phyloP scores from a whole-genome alignment of 2,329 filamentous ascomycete species.

The Eurotiales sp. region DNA sequence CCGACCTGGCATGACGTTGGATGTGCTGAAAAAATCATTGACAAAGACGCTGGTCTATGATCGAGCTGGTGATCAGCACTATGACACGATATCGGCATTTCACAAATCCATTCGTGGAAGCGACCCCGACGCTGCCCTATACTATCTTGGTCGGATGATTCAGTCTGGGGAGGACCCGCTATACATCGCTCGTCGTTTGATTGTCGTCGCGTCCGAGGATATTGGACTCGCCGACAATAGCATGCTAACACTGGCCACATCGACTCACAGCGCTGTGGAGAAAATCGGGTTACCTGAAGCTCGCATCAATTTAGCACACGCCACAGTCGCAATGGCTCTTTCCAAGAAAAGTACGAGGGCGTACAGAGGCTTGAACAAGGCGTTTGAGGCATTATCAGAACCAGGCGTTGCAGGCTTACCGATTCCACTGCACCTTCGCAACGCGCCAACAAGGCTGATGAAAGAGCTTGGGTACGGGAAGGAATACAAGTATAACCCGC shows the following conservation, averaged over 20 bases:
- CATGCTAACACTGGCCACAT: slow-evolving; percentile 78
- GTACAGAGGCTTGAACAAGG: slow-evolving; percentile 78
- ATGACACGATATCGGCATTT: slow-evolving; percentile 94
- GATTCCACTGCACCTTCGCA: slow-evolving; percentile 82
- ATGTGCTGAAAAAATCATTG: slow-evolving; percentile 73
- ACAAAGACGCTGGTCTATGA: slow-evolving; percentile 96
- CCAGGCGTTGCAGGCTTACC: slow-evolving; percentile 78
- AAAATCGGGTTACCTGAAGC: slow-evolving; percentile 95
- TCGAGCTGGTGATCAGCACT: slow-evolving; percentile 91
- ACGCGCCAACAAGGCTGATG: slow-evolving; percentile 90
- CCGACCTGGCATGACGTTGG: slow-evolving; percentile 63
- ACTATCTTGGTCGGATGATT: slow-evolving; percentile 94
- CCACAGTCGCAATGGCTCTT: slow-evolving; percentile 72
- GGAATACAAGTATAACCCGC: slow-evolving; percentile 95
- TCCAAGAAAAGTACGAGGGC: slow-evolving; percentile 83
- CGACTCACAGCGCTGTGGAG: slow-evolving; percentile 81
- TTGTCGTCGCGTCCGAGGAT: slow-evolving; percentile 93
- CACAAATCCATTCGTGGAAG: slow-evolving; percentile 92
- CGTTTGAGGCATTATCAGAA: slow-evolving; percentile 72
- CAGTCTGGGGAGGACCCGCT: slow-evolving; percentile 91
- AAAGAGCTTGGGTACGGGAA: slow-evolving; percentile 85
- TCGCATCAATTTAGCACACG: slow-evolving; percentile 85
- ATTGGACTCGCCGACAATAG: slow-evolving; percentile 84
- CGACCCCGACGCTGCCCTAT: slow-evolving; percentile 81
- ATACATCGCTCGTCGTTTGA: slow-evolving; percentile 86